These are phyloP conservation scores for Termitomyces eurrhizus DNA, from an alignment of 768 basidiomycete genomes.

Conservation along the genomic window DNA sequence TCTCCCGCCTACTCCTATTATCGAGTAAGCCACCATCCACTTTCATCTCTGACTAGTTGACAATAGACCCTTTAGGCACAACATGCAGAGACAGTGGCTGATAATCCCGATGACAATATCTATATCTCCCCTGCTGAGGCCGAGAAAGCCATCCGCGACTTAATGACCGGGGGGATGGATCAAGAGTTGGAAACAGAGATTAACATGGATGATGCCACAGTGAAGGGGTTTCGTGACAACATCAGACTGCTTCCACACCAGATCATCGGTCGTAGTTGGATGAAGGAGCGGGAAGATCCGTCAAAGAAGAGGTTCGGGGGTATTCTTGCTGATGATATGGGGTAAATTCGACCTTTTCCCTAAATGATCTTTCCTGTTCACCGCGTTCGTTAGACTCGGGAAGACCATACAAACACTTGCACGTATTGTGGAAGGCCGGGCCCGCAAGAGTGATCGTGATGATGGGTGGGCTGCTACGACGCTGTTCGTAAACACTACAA, in stretches of 20 bases:
- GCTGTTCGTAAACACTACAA: constrained; percentile 43
- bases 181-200: constrained; percentile 55
- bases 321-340: constrained; percentile 91
- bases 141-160: constrained; percentile 72
- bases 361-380: not conserved
- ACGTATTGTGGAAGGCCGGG: constrained; percentile 79
- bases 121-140: constrained; percentile 51
- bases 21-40: not conserved
- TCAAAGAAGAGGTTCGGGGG: constrained; percentile 76
- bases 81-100: constrained; percentile 29
- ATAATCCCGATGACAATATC: constrained; percentile 23
- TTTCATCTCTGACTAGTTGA: not conserved
- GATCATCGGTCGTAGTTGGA: constrained; percentile 81
- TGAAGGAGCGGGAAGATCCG: constrained; percentile 71
- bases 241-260: constrained; percentile 84
- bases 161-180: constrained; percentile 65
- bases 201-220: constrained; percentile 62
- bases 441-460: constrained; percentile 62
- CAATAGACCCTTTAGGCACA: constrained; percentile 7
- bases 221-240: constrained; percentile 72
- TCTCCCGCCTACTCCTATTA: not conserved
- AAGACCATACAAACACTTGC: constrained; percentile 92
- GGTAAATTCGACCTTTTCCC: constrained; percentile 37
- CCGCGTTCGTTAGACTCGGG: constrained; percentile 49
- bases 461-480: constrained; percentile 73